These are phyloP conservation scores for Lecanicillium sp. DNA, from an alignment of 2,329 filamentous ascomycete genomes.

Conservation along the genomic window DNA sequence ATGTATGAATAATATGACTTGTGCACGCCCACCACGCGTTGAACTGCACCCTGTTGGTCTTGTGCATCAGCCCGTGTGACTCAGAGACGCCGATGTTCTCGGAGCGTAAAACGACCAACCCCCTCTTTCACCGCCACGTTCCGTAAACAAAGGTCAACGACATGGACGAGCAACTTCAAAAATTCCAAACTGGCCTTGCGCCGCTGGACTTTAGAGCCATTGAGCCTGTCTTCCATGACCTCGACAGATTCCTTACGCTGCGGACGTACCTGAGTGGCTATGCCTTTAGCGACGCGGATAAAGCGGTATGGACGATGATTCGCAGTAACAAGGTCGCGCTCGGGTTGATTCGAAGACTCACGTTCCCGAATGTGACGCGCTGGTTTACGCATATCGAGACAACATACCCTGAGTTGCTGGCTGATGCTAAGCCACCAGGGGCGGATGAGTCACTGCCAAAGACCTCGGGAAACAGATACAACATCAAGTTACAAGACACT, in stretches of 20 bases:
- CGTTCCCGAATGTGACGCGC: slow-evolving; percentile 1
- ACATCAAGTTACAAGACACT: slow-evolving; percentile 69
- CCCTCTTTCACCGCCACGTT: too few species aligned
- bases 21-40: too few species aligned
- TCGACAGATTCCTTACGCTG: slow-evolving; percentile 3
- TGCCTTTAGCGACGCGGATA: background rate
- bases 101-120: too few species aligned
- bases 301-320: background rate
- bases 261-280: slow-evolving; percentile 3
- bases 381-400: slow-evolving; percentile 4
- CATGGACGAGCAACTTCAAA: too few species aligned
- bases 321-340: slow-evolving; percentile 2
- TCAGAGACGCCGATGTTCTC: too few species aligned
- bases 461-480: slow-evolving; percentile 44
- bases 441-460: background rate
- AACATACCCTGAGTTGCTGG: background rate
- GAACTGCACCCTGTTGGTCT: too few species aligned
- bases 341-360: background rate
- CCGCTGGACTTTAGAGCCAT: slow-evolving; percentile 1
- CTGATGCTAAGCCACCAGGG: background rate
- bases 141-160: too few species aligned
- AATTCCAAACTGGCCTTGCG: too few species aligned
- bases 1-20: too few species aligned
- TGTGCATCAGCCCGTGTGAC: too few species aligned
- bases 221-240: background rate